Evolutionary conservation across 1,139 yeast species (phyloP), one percentile per base, ranked within the genome.

Genomic region (Blastobotrys aristatus): DNA sequence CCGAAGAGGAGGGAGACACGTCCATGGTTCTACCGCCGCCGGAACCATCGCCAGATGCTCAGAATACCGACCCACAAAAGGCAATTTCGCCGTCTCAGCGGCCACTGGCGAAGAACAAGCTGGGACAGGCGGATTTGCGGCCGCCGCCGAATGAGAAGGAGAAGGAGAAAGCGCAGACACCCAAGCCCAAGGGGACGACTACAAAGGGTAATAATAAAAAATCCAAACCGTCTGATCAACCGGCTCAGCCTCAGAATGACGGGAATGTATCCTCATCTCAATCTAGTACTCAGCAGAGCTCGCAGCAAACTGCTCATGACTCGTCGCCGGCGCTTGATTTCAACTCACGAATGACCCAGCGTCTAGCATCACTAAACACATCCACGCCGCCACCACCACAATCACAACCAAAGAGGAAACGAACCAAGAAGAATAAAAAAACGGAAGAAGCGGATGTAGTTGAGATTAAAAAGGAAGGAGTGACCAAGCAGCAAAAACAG

Each of bases 61-160:
- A 29, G 2, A 16, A 16, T 36, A 32, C 31, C 37, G 58, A 53
- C 27, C 54, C 56, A 10, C 51, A 52, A 30, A 53, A 53, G 42
- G 43, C 52, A 13, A 50, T 51, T 3, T 50, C 56, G 13, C 55
- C 55, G 2, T 48, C 37, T 40, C 57, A 31, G 43, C 47, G 21
- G 30, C 48, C 45, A 31, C 43, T 26, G 39, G 46, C 40, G 6
- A 4, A 26, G 31, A 35, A 20, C 35, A 45, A 29, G 40, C 36
- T 38, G 24, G 27, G 34, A 10, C 2, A 21, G 10, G 34, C 22
- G 8, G 37, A 27, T 17, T n/a, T 43, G 20, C 17, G 40, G 11
- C 44, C 44, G 13, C 41, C 45, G 13, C 6, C 17, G 20, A 7
- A 30, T 16, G 5, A 6, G n/a, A 22, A 32, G 20, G 20, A n/a